Evolutionary conservation across 495 filamentous ascomycete genomes (phyloP).

Genomic region (Tuber umbilicatum): DNA sequence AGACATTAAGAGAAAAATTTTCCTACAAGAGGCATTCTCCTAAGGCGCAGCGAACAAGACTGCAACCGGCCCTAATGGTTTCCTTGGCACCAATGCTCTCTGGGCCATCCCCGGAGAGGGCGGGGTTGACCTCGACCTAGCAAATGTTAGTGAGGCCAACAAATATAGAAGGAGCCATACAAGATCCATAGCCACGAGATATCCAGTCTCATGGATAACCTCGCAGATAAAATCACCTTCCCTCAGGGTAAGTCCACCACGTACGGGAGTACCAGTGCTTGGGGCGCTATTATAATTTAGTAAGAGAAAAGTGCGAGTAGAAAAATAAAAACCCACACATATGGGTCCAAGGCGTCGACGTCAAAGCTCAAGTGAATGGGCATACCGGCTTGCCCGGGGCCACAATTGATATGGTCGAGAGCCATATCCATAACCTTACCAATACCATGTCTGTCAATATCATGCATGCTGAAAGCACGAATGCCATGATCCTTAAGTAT

Average conservation of each 20-base stretch:
- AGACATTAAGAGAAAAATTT: neutral
- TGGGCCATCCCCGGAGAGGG: constrained; percentile 51
- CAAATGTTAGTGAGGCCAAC: neutral
- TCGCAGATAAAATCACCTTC: constrained; percentile 99
- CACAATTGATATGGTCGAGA: constrained; percentile 65
- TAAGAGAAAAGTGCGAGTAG: constrained; percentile 39
- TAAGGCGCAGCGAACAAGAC: constrained; percentile 79
- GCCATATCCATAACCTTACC: constrained; percentile 97
- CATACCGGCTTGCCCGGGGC: constrained; percentile 56
- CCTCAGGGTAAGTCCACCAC: constrained; percentile 88
- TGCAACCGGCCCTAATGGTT: constrained; percentile 85
- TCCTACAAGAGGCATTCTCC: constrained; percentile 77
- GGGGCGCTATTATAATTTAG: constrained; percentile 56
- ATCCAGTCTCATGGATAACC: constrained; percentile 88
- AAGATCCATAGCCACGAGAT: constrained; percentile 83
- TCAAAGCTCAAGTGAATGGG: constrained; percentile 97
- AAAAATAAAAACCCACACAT: constrained; percentile 40
- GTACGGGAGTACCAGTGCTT: constrained; percentile 88
- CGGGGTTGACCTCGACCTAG: constrained; percentile 82
- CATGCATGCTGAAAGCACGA: constrained; percentile 97
- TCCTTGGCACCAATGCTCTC: constrained; percentile 65
- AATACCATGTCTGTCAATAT: constrained; percentile 93
- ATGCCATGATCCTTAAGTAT: constrained; percentile 81
- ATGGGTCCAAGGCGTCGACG: constrained; percentile 91
- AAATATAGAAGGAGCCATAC: constrained; percentile 44